Conservation (phyloP, 2,329 filamentous ascomycete species). For the Aschersonia sp. region DNA sequence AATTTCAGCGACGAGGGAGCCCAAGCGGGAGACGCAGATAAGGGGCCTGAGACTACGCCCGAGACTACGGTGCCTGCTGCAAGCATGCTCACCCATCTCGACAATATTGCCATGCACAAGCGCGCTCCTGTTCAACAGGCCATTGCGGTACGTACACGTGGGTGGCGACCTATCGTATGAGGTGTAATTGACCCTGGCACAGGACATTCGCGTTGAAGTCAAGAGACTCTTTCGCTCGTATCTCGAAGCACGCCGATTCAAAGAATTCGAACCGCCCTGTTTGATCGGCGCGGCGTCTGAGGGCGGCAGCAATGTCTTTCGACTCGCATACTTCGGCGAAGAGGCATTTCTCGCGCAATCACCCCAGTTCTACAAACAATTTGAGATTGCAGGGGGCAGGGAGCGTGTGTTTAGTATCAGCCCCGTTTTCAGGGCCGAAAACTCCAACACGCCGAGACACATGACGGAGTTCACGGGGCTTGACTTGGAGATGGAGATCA, state of each 20-base stretch:
- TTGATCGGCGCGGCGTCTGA: conserved; percentile 83
- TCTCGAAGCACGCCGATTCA: conserved; percentile 59
- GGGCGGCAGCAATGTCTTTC: conserved; percentile 84
- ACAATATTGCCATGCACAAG: conserved; percentile 88
- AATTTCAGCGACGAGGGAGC: conserved; percentile 43
- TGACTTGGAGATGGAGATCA: conserved; percentile 82
- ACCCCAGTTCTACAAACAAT: conserved; percentile 80
- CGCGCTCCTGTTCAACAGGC: conserved; percentile 83
- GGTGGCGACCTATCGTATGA: too few species aligned
- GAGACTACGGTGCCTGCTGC: conserved; percentile 51
- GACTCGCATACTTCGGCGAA: conserved; percentile 76
- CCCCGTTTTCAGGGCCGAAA: conserved; percentile 74
- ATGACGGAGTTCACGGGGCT: conserved; percentile 82
- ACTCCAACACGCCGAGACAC: conserved; percentile 71
- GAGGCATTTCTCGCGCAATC: conserved; percentile 68
- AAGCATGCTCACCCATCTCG: conserved; percentile 68
- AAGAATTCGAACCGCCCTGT: conserved; percentile 78
- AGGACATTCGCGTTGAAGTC: conserved; percentile 35
- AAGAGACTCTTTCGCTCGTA: conserved; percentile 60
- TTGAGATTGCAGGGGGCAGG: conserved; percentile 65
- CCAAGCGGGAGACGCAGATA: conserved; percentile 18
- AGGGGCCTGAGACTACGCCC: conserved; percentile 24
- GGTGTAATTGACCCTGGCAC: too few species aligned
- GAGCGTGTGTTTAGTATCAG: conserved; percentile 67
- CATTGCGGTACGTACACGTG: conserved; percentile 29